Base-by-base conservation (phyloP, 116 monocot genomes). In the Posidonia oceanica region DNA sequence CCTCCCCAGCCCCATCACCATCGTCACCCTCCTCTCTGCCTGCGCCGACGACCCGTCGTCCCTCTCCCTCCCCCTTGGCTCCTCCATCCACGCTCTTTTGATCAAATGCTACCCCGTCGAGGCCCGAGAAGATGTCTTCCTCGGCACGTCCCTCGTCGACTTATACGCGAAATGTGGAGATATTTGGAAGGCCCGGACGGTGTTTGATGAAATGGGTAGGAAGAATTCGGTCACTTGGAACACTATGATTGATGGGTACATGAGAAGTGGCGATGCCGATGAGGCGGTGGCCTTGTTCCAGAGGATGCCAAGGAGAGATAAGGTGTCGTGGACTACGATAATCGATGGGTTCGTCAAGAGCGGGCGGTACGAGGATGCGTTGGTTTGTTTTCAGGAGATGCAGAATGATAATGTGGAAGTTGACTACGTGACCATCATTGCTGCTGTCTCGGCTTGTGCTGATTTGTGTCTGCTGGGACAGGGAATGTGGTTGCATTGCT, bases 301-400 rank as follows among this genome's bases (percentile, higher is more conserved):
- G 4, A 67, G 39, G 11, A 84, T 90, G 83, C 75, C 77, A 0
- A 54, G 54, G 14, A 75, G 75, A 44, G 83, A 78, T 71, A 68
- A 84, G 2, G 40, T 90, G 10, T 74, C 90, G 13, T 90, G 81
- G 89, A 85, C 83, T 0, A 57, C 85, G 0, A 78, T 85, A 82
- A 78, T 85, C 15, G 76, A 78, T 0, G 89, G 85, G 18, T 80
- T 72, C 15, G 54, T 78, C 10, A 83, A 89, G 83, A 89, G 83
- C 53, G 89, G 89, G 15, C 14, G 74, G 2, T 82, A 78, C 3
- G 81, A 81, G 53, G 70, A 80, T 1, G 88, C 86, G 0, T 65
- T 86, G 83, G 21, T 23, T 21, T 17, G 83, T 59, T 89, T 89
- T 67, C 80, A 81, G 23, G 79, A 85, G 52, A 76, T 89, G 80